Conservation (phyloP, 805 yeast species). For the Metschnikowia orientalis region DNA sequence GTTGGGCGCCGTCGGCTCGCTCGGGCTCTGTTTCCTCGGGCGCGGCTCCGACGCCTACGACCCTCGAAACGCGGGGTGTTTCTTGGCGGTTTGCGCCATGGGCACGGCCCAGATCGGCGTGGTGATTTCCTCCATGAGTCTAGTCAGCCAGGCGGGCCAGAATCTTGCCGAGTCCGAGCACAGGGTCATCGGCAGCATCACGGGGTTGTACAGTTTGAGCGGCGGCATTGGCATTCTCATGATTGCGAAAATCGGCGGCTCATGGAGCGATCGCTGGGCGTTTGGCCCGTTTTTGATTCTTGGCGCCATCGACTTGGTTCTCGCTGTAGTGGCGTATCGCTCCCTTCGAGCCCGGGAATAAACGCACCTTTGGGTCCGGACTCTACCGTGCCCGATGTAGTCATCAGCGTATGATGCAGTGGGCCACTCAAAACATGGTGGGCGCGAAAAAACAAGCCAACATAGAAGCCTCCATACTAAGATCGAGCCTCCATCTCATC, state of each 20-base stretch:
- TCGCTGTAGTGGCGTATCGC: conserved; percentile 6
- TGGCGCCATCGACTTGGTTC: conserved; percentile 33
- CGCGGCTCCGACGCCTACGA: conserved; percentile 22
- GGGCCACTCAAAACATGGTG: too few relatives aligned
- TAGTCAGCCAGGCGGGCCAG: conserved; percentile 32
- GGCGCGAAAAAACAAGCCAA: neutral
- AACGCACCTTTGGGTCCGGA: too few relatives aligned
- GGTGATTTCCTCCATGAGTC: conserved; percentile 60
- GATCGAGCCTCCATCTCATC: neutral
- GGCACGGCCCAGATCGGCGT: conserved; percentile 63
- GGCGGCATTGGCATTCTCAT: conserved; percentile 67
- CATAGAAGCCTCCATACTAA: neutral
- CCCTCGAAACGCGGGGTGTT: conserved; percentile 34
- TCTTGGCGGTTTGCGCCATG: conserved; percentile 39
- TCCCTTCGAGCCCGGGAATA: too few relatives aligned
- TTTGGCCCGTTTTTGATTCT: conserved; percentile 57
- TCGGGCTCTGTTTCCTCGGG: conserved; percentile 25
- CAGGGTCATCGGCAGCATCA: conserved; percentile 58
- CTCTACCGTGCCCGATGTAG: too few relatives aligned
- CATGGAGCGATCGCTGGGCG: conserved; percentile 51
- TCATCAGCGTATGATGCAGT: too few relatives aligned
- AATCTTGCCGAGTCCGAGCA: conserved; percentile 23
- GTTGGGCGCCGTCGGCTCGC: conserved; percentile 43
- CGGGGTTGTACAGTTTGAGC: conserved; percentile 63
- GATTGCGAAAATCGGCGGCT: conserved; percentile 59